Evolutionary conservation across 352 stramenopile species (phyloP).

Genomic region (Poterioochromonas sp.): DNA sequence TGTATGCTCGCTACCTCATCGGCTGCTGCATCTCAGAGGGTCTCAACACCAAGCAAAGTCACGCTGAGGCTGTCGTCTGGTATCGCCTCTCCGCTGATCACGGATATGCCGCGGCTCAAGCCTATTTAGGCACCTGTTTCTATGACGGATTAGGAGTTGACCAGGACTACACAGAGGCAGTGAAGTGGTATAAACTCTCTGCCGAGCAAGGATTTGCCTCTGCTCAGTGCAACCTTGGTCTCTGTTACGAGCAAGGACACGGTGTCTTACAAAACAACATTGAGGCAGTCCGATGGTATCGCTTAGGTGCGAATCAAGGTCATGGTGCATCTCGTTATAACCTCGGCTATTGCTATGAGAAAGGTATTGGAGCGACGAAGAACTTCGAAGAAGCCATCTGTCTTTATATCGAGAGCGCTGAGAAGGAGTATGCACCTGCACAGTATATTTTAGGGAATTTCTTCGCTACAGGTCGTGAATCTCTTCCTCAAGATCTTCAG

Average conservation of each 20-base stretch:
- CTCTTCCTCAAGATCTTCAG: neutral
- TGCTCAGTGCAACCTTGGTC: neutral
- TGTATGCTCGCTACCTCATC: too few relatives aligned
- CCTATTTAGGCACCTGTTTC: neutral
- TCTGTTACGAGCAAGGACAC: neutral
- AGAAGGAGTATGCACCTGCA: neutral
- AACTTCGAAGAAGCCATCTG: neutral
- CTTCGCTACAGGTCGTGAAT: neutral
- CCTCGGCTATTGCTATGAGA: neutral
- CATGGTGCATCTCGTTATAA: neutral
- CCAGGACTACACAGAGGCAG: neutral
- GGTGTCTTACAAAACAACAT: neutral
- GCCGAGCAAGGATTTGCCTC: neutral
- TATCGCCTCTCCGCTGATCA: neutral
- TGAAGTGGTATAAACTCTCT: neutral
- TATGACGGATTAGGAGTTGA: neutral
- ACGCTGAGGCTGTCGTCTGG: neutral
- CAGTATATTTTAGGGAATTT: neutral
- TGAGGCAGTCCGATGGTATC: neutral
- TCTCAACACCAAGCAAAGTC: too few relatives aligned
- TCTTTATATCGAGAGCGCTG: neutral
- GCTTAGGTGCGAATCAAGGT: neutral
- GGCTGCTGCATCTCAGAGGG: too few relatives aligned
- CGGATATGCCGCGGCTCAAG: neutral
- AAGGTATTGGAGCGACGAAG: neutral